phyloP scores from a whole-genome alignment of 2,329 filamentous ascomycete species.

The Talaromyces funiculosus region DNA sequence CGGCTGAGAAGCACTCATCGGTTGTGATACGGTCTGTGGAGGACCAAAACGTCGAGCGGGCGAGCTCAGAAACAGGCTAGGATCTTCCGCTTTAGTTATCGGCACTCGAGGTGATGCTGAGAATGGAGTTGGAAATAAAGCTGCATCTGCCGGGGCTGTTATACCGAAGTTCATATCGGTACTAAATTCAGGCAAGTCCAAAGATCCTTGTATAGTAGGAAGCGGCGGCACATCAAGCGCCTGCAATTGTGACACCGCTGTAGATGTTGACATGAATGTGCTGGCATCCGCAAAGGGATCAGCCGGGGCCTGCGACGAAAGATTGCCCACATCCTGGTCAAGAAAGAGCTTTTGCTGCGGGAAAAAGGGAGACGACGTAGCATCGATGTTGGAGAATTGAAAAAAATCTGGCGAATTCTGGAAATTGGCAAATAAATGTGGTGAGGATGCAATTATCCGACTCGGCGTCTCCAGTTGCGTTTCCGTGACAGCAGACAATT shows the following conservation, averaged over 20 bases:
- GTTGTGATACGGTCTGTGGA: conserved; percentile 27
- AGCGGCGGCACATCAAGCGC: conserved; percentile 30
- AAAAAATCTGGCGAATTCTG: conserved; percentile 56
- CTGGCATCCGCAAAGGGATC: conserved; percentile 18
- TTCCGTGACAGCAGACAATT: conserved; percentile 20
- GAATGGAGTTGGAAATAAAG: conserved; percentile 40
- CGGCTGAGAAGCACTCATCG: conserved; percentile 3
- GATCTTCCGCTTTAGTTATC: conserved; percentile 38
- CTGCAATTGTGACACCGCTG: conserved; percentile 13
- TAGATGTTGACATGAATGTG: conserved; percentile 18
- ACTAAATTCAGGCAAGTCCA: conserved; percentile 31
- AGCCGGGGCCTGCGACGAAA: conserved; percentile 17
- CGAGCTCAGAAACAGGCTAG: conserved; percentile 45
- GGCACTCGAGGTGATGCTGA: conserved; percentile 41
- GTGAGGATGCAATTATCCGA: conserved; percentile 40
- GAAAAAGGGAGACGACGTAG: conserved; percentile 52
- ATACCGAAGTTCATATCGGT: conserved; percentile 24
- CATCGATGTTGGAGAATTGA: conserved; percentile 47
- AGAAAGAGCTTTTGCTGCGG: conserved; percentile 50
- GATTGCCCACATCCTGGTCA: conserved; percentile 33
- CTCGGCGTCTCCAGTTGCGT: conserved; percentile 42
- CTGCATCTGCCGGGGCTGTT: conserved; percentile 29
- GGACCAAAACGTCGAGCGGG: conserved; percentile 44
- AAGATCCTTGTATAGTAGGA: conserved; percentile 29
- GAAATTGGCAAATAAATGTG: conserved; percentile 47